Evolutionary conservation across 2,329 filamentous ascomycete genomes (phyloP), one percentile per base, ranked within the genome.

Genomic region (Aschersonia sp.): DNA sequence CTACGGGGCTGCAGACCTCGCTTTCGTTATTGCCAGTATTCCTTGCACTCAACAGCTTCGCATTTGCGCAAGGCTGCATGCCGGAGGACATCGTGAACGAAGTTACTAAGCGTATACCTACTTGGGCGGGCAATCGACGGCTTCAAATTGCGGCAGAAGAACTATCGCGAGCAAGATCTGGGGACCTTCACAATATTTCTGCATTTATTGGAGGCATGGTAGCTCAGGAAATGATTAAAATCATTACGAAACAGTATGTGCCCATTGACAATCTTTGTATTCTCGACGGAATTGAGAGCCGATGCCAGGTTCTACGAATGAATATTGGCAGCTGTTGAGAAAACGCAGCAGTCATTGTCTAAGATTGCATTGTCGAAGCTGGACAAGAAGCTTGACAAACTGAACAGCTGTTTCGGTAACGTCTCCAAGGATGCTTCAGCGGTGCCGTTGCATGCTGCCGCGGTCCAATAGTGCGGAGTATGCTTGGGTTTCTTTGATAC

Each of bases 221-320:
- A 44, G 87, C 90, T n/a, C 94, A 98, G 65, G 92, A 98, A 67
- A 79, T 90, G 52, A 94, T 98, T 68, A 98, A 98, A 63, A 77
- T 90, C 49, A 76, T 84, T 56, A 84, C 81, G 10, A 79, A 79
- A 58, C 81, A 85, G 66, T 85, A 84, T 63, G 70, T 84, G 42
- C 80, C 81, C 30, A 76, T 83, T 52, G 79, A 84, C 55, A 83
- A 84, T 61, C 81, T 77, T 12, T 83, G 81, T 58, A 70, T 85
- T 51, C 84, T 81, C 55, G 81, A 84, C 66, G 81, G 81, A 29
- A 79, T 84, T 52, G 68, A 66, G 50, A 81, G 77, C 62, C 74
- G 76, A 52, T 77, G 73, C 55, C 74, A 79, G 59, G 70, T 79
- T 46, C 62, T 80, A 55, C 70, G 71, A 50, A 61, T 81, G 43